Base-by-base conservation (phyloP, 2,329 filamentous ascomycete species). In the Hymenoscyphus occultus region DNA sequence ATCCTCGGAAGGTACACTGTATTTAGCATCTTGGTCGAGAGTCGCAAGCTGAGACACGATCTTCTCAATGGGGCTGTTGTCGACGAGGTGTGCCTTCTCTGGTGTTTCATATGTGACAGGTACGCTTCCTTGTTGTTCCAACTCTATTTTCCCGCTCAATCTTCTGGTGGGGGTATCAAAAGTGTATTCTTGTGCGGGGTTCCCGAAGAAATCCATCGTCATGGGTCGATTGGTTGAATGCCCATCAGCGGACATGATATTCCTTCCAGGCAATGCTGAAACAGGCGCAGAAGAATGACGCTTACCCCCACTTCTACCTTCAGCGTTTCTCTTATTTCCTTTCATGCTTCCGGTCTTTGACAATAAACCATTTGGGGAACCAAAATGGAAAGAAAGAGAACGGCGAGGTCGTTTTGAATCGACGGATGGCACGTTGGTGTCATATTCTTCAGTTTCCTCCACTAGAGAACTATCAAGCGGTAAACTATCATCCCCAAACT, bases 1-100 rank as follows among this genome's bases (percentile, higher is more conserved):
- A 63, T 92, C 90, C 65, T 92, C 90, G 28, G 84, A 85, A 12
- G 86, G 91, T n/a, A 79, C 80, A 70, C 88, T 84, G 58, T 84
- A 86, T 70, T 86, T 84, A 67, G 80, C 80, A 66, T 92, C 89
- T 73, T 85, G 84, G 71, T 93, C 90, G 35, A 88, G 92, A 66
- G 28, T 56, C 1, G 22, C 31, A 31, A 56, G 5, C 19, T 19
- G 45, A 51, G 45, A 16, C 1, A 57, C 19, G n/a, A 51, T 39
- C 56, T 57, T 32, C 28, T 32, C 56, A 35, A 35, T 28, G 14
- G 56, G 28, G 10, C 16, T 14, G n/a, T 39, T 28, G 56, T 51
- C 45, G 9, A 51, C 19, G 45, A 51, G 19, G 45, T 51, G 45
- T 3, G 14, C 28, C 10, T 32, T 32, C 32, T 56, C 54, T 22